Conservation (phyloP, 2,329 filamentous ascomycete genomes). For the Cercospora citrullina region DNA sequence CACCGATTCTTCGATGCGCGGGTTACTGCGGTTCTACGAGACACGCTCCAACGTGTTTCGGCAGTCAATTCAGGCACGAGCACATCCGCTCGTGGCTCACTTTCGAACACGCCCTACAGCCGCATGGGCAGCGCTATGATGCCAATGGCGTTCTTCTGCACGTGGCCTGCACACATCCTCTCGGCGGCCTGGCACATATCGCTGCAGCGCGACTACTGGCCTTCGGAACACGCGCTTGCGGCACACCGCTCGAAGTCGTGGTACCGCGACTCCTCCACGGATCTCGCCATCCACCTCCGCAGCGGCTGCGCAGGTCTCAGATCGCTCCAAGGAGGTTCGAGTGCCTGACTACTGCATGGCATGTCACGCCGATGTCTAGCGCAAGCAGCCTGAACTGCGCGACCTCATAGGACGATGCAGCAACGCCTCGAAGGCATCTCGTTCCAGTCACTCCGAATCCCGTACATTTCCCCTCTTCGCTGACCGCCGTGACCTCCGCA, state of each 20-base stretch:
- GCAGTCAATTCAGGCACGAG: neutral
- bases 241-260: conserved; percentile 6
- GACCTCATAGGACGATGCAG: neutral
- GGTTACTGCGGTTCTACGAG: neutral
- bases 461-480: neutral
- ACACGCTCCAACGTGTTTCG: neutral
- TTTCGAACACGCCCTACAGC: neutral
- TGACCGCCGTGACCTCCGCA: neutral
- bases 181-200: neutral
- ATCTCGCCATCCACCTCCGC: neutral
- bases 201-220: neutral
- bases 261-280: neutral
- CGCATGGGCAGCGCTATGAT: neutral
- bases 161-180: neutral
- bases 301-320: neutral
- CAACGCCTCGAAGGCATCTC: neutral
- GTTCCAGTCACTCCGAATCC: neutral
- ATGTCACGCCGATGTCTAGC: neutral
- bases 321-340: neutral
- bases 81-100: neutral
- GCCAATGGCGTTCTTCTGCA: neutral
- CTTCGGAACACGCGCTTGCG: neutral
- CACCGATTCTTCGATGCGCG: neutral
- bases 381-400: neutral
- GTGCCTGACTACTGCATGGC: neutral